These are phyloP conservation scores for Codiaeum variegatum DNA, from an alignment of 441 rosid species.

Conservation along the genomic window DNA sequence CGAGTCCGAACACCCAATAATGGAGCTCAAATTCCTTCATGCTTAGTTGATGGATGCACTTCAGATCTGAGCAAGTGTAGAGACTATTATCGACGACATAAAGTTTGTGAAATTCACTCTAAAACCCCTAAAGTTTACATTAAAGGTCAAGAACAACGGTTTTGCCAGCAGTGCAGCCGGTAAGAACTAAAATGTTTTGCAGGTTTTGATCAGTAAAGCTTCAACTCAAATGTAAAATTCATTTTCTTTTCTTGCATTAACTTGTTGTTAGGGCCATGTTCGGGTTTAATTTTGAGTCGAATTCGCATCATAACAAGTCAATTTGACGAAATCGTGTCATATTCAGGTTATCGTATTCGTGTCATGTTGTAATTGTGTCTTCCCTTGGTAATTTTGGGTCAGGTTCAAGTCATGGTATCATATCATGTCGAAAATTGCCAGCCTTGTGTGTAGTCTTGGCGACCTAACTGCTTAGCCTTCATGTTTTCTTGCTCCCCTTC, in stretches of 20 bases:
- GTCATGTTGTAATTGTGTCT: no score
- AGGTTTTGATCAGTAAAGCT: not conserved
- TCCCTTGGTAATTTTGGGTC: no score
- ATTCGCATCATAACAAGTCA: no score
- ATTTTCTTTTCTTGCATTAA: no score
- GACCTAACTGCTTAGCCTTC: not conserved
- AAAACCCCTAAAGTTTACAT: constrained; percentile 55
- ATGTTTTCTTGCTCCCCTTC: not conserved
- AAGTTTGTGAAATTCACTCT: constrained; percentile 68
- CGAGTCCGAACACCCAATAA: constrained; percentile 38
- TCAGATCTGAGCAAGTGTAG: constrained; percentile 60
- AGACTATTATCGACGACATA: constrained; percentile 70
- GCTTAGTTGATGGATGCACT: constrained; percentile 70
- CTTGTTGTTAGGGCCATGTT: no score
- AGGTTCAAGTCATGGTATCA: no score
- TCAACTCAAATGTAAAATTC: not conserved
- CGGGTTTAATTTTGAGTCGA: no score
- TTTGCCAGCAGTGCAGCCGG: constrained; percentile 90
- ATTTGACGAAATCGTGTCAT: no score
- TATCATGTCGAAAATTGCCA: no score
- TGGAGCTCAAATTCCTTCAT: constrained; percentile 44
- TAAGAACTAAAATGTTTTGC: constrained; percentile 19
- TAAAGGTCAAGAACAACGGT: constrained; percentile 55
- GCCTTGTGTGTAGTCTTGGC: not conserved
- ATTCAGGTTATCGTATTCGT: no score